These are phyloP conservation scores for Strigomonas galati DNA, from an alignment of 208 protist species.

Conservation along the genomic window DNA sequence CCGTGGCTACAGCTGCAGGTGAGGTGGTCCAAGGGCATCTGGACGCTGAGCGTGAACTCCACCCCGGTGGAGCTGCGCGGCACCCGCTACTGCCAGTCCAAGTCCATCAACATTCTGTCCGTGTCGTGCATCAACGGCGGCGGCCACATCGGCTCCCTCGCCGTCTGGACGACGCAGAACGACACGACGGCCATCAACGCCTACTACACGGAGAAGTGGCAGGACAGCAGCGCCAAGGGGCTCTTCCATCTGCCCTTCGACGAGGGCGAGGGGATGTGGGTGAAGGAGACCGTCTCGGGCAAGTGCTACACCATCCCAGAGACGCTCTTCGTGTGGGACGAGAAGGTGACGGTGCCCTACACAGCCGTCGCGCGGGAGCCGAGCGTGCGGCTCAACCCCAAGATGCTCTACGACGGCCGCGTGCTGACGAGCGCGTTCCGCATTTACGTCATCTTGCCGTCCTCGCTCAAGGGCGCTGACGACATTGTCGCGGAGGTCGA, in stretches of 20 bases:
- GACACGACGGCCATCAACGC: constrained; percentile 25
- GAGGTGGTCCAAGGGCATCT: constrained; percentile 61
- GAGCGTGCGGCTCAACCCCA: constrained; percentile 41
- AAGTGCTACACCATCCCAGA: constrained; percentile 39
- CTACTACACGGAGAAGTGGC: constrained; percentile 21
- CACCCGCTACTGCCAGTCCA: constrained; percentile 37
- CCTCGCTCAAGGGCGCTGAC: constrained; percentile 48
- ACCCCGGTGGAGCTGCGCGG: constrained; percentile 55
- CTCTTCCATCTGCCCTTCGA: constrained; percentile 78
- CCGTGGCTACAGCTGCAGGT: constrained; percentile 67
- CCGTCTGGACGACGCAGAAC: constrained; percentile 30
- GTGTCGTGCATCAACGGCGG: constrained; percentile 45
- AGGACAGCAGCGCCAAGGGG: constrained; percentile 27
- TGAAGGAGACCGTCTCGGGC: constrained; percentile 69
- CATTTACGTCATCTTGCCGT: constrained; percentile 54
- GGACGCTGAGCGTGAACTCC: constrained; percentile 61
- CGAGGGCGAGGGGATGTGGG: constrained; percentile 77
- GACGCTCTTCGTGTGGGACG: constrained; percentile 58
- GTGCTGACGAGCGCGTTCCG: constrained; percentile 65
- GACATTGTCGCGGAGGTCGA: constrained; percentile 65
- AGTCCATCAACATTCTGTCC: constrained; percentile 39
- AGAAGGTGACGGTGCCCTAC: constrained; percentile 33
- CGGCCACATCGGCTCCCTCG: constrained; percentile 71
- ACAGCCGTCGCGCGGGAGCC: constrained; percentile 4
- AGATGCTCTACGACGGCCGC: constrained; percentile 37